Percentiles rank a stretch among this genome's conserved stretches.
phyloP scores from a whole-genome alignment of 2,329 filamentous ascomycete genomes.

The Mariannaea elegans region DNA sequence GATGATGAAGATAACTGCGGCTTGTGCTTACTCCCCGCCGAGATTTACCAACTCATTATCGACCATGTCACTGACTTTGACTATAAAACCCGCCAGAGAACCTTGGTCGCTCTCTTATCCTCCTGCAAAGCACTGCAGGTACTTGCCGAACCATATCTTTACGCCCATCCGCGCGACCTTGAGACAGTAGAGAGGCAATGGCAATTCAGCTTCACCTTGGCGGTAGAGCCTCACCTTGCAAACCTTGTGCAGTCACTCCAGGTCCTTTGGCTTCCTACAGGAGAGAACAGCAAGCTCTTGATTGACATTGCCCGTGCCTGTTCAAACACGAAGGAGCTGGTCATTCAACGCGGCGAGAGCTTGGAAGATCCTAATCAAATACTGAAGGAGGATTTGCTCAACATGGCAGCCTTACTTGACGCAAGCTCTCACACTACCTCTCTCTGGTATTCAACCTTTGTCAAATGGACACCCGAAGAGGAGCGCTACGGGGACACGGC shows the following conservation, averaged over 20 bases:
- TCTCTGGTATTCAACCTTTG: conserved; percentile 8
- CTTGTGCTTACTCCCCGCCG: neutral
- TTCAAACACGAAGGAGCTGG: conserved; percentile 11
- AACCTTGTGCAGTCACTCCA: conserved; percentile 7
- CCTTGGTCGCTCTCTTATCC: conserved; percentile 16
- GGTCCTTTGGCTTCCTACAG: neutral
- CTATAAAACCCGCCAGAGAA: neutral
- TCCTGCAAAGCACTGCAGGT: conserved; percentile 4
- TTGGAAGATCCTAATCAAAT: neutral
- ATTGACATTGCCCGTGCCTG: conserved; percentile 6
- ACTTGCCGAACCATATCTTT: conserved; percentile 11
- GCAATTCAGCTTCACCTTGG: conserved; percentile 6
- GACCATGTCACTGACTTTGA: neutral
- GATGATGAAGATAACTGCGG: neutral
- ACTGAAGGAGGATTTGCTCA: neutral
- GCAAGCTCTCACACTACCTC: conserved; percentile 15
- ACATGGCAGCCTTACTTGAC: conserved; percentile 14
- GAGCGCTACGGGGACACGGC: neutral
- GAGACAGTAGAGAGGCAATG: neutral
- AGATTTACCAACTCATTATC: conserved; percentile 20
- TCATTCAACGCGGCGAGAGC: conserved; percentile 4
- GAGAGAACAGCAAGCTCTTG: neutral
- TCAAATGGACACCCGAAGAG: neutral
- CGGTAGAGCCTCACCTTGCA: conserved; percentile 15
- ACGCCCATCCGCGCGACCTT: conserved; percentile 12